phyloP scores from a whole-genome alignment of 2,329 filamentous ascomycete genomes.

The Macrophomina phaseolina region DNA sequence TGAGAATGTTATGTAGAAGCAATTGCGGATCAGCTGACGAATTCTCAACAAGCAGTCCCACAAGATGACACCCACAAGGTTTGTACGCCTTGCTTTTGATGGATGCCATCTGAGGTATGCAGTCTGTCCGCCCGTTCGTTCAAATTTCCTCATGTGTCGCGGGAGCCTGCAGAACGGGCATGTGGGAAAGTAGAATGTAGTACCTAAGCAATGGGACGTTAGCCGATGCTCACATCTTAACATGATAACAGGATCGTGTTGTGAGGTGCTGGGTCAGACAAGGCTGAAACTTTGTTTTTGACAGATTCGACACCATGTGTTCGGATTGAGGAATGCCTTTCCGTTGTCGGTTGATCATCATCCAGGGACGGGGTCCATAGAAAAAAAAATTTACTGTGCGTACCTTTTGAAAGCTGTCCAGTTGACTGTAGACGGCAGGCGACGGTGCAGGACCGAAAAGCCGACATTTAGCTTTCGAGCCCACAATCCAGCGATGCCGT shows the following conservation, averaged over 20 bases:
- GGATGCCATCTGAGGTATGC: constrained; percentile 58
- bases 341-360: constrained; percentile 69
- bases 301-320: constrained; percentile 69
- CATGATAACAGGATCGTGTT: constrained; percentile 24
- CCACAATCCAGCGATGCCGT: no score
- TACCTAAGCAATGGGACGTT: constrained; percentile 25
- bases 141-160: constrained; percentile 64
- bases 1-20: constrained; percentile 12
- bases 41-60: constrained; percentile 70
- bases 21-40: constrained; percentile 64
- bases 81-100: constrained; percentile 66
- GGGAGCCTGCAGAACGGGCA: constrained; percentile 27
- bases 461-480: neutral
- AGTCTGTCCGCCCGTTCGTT: constrained; percentile 74
- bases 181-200: neutral
- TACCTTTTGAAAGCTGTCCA: constrained; percentile 51
- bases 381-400: constrained; percentile 29
- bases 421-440: neutral
- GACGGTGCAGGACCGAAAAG: neutral
- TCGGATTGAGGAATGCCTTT: constrained; percentile 73
- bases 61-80: constrained; percentile 62
- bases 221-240: constrained; percentile 13
- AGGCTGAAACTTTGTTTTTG: constrained; percentile 68
- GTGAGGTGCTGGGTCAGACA: constrained; percentile 60
- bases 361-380: constrained; percentile 39